phyloP scores from a whole-genome alignment of 805 yeast genomes.

The Saturnispora gosingensis region DNA sequence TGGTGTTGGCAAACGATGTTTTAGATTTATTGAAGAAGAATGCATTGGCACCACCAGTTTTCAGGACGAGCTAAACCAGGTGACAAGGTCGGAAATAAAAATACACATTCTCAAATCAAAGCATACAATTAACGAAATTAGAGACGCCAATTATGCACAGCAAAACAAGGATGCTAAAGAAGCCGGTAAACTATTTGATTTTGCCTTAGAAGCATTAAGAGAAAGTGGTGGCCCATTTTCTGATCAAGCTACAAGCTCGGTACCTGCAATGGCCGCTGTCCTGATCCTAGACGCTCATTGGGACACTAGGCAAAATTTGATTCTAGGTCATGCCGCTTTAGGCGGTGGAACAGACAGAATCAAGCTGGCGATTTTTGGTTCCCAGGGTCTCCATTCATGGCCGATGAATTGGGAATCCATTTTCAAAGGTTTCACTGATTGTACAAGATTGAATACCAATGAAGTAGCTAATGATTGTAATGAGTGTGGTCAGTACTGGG shows the following conservation, averaged over 20 bases:
- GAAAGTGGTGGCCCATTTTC: slow-evolving; percentile 47
- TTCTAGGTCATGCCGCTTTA: slow-evolving; percentile 84
- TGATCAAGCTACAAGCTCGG: slow-evolving; percentile 23
- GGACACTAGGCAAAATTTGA: slow-evolving; percentile 50
- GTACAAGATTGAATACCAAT: slow-evolving; percentile 46
- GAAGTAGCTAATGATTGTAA: slow-evolving; percentile 88
- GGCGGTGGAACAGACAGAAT: slow-evolving; percentile 76
- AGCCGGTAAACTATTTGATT: slow-evolving; percentile 66
- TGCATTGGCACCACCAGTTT: slow-evolving; percentile 42
- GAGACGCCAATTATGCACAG: slow-evolving; percentile 78
- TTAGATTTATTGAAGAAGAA: slow-evolving; percentile 64
- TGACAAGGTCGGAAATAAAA: slow-evolving; percentile 53
- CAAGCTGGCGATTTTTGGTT: slow-evolving; percentile 84
- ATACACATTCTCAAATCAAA: slow-evolving; percentile 69
- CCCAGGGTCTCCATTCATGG: slow-evolving; percentile 88
- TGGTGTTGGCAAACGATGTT: slow-evolving; percentile 72
- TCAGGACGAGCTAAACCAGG: slow-evolving; percentile 29
- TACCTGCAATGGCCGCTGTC: slow-evolving; percentile 73
- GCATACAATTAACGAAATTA: slow-evolving; percentile 57
- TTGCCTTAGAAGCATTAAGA: slow-evolving; percentile 67
- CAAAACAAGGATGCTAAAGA: slow-evolving; percentile 68
- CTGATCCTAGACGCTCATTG: slow-evolving; percentile 79
- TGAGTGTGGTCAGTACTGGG: slow-evolving; percentile 86
- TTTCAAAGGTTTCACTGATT: slow-evolving; percentile 59
- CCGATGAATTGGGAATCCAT: slow-evolving; percentile 75